These are phyloP conservation scores for Cordyceps pruinosa DNA, from an alignment of 2,329 filamentous ascomycete genomes.

Conservation along the genomic window DNA sequence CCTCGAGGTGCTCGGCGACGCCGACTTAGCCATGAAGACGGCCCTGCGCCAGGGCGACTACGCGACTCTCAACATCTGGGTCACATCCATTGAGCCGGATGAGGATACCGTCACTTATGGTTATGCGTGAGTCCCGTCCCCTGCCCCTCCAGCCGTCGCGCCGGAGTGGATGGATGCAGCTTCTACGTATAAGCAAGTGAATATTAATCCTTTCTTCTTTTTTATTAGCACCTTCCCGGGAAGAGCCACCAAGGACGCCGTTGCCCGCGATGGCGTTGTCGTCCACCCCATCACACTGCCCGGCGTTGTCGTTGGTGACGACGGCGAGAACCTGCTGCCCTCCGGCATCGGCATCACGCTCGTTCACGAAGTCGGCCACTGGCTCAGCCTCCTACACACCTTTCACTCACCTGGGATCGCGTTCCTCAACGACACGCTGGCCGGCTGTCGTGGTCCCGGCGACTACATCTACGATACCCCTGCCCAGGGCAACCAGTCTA, in stretches of 20 bases:
- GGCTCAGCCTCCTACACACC: not conserved
- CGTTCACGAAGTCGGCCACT: not conserved
- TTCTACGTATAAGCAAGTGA: not conserved
- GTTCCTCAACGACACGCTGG: not conserved
- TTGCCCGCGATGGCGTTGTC: not conserved
- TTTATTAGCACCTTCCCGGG: not conserved
- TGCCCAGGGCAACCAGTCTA: not conserved
- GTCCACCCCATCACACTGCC: not conserved
- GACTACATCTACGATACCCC: not conserved
- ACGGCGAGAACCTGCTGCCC: no score
- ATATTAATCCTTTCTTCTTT: no score
- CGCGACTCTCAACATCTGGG: not conserved
- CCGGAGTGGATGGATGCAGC: no score
- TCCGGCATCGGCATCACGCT: not conserved
- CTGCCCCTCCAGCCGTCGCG: no score
- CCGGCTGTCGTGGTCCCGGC: not conserved
- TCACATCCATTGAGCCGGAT: no score
- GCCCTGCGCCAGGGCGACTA: not conserved
- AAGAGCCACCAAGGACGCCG: not conserved
- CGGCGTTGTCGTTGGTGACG: no score
- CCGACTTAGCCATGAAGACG: not conserved
- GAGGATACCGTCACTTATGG: not conserved
- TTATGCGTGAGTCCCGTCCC: not conserved
- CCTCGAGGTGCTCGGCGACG: not conserved
- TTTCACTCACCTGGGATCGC: no score